phyloP scores from a whole-genome alignment of 495 filamentous ascomycete species.

The Tuber microsphaerosporum region DNA sequence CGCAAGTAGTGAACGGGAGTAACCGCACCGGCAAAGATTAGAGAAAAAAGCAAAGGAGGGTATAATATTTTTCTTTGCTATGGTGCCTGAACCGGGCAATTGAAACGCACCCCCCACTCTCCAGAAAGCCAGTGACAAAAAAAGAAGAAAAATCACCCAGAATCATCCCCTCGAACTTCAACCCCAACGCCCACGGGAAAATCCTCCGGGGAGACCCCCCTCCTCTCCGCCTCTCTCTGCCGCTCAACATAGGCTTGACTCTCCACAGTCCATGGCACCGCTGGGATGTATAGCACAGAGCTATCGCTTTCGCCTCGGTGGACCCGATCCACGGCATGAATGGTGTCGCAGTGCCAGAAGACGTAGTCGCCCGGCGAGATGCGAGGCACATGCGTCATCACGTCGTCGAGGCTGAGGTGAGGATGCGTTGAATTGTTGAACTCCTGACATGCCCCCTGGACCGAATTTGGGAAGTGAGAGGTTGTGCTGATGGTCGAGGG shows the following conservation, averaged over 20 bases:
- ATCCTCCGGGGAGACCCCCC: conserved; percentile 61
- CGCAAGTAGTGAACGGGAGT: not conserved
- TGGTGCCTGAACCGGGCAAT: not conserved
- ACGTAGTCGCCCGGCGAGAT: conserved; percentile 82
- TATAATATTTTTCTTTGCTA: not conserved
- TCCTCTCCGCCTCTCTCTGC: conserved; percentile 59
- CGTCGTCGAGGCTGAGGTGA: conserved; percentile 61
- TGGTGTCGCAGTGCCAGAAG: conserved; percentile 82
- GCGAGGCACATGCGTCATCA: conserved; percentile 72
- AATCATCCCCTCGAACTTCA: not conserved
- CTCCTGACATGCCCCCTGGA: conserved; percentile 70
- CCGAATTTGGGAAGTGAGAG: conserved; percentile 64
- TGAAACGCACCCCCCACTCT: not conserved
- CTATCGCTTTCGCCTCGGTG: conserved; percentile 65
- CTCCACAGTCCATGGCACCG: conserved; percentile 67
- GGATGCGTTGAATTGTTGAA: conserved; percentile 65
- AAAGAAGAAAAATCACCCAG: not conserved
- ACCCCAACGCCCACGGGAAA: conserved; percentile 63
- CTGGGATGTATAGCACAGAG: conserved; percentile 80
- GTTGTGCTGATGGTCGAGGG: conserved; percentile 27
- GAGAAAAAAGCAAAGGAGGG: not conserved
- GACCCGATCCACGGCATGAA: conserved; percentile 74
- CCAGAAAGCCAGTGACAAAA: not conserved
- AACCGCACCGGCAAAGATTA: not conserved
- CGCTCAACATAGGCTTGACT: conserved; percentile 63